Evolutionary conservation across 257 asterid species (phyloP).

Genomic region (Nicotiana otophora): DNA sequence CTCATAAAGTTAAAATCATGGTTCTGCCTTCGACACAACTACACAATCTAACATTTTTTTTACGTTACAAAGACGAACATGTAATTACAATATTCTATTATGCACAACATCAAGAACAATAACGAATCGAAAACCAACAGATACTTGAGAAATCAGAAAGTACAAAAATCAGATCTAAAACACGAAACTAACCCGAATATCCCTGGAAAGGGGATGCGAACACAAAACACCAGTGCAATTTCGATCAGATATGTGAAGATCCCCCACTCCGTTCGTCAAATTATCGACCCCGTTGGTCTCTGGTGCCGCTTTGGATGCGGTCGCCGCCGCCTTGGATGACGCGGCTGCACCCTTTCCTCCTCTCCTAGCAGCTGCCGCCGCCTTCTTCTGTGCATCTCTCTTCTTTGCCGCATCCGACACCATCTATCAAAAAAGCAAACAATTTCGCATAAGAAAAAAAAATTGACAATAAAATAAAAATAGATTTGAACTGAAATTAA

Average conservation of each 20-base stretch:
- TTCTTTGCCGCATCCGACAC: conserved; percentile 97
- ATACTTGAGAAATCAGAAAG: neutral
- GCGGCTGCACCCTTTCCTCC: conserved; percentile 32
- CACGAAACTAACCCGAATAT: conserved; percentile 59
- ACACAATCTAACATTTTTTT: too few species aligned
- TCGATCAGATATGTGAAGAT: conserved; percentile 80
- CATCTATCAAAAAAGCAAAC: conserved; percentile 42
- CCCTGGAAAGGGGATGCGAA: conserved; percentile 90
- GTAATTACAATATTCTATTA: neutral
- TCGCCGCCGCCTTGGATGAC: conserved; percentile 44
- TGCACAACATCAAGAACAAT: neutral
- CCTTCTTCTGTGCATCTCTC: conserved; percentile 98
- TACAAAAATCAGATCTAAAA: neutral
- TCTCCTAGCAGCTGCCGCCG: conserved; percentile 69
- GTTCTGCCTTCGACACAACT: too few species aligned
- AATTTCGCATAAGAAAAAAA: neutral
- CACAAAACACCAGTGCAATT: conserved; percentile 92
- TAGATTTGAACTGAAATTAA: neutral
- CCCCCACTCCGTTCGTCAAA: conserved; percentile 51
- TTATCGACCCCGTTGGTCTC: conserved; percentile 37
- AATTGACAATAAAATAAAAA: neutral
- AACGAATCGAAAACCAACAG: neutral
- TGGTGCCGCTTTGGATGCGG: conserved; percentile 37
- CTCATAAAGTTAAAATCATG: too few species aligned
- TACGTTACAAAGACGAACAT: too few species aligned